A percentile compares a stretch with the other conserved stretches of the same genome.
Conservation (phyloP, 345 rosid species). For the Streptanthus diversifolius region DNA sequence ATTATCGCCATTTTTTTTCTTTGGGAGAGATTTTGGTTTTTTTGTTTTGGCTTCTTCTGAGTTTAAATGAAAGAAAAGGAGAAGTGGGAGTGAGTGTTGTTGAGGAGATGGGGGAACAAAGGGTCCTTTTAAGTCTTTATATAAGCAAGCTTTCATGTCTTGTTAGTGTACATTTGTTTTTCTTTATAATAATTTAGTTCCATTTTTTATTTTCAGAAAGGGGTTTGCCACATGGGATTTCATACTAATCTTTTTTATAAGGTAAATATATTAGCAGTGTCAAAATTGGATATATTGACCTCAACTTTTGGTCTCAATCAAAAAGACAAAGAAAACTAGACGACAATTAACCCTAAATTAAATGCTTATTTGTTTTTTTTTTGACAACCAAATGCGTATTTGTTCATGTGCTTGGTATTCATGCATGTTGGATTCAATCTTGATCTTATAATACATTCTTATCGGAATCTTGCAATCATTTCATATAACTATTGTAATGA, state of each 20-base stretch:
- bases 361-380: slow-evolving; percentile 21
- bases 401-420: slow-evolving; percentile 24
- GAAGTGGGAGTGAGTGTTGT: slow-evolving; percentile 24
- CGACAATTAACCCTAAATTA: slow-evolving; percentile 22
- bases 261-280: slow-evolving; percentile 12
- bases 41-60: slow-evolving; percentile 16
- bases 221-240: slow-evolving; percentile 26
- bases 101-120: slow-evolving; percentile 35
- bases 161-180: slow-evolving; percentile 12
- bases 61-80: slow-evolving; percentile 8
- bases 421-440: slow-evolving; percentile 31
- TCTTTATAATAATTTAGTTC: background rate
- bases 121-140: slow-evolving; percentile 21
- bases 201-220: background rate
- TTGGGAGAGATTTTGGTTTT: background rate
- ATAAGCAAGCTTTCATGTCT: slow-evolving; percentile 29
- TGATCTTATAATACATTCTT: slow-evolving; percentile 27
- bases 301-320: slow-evolving; percentile 11
- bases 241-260: slow-evolving; percentile 9
- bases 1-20: slow-evolving; percentile 26
- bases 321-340: slow-evolving; percentile 25
- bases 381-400: too few relatives aligned
- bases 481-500: background rate
- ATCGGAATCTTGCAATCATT: slow-evolving; percentile 31
- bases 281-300: slow-evolving; percentile 6